Percentiles rank a stretch among this genome's conserved stretches.
Conservation (phyloP, 2,329 filamentous ascomycete genomes). For the Thielaviopsis populi region DNA sequence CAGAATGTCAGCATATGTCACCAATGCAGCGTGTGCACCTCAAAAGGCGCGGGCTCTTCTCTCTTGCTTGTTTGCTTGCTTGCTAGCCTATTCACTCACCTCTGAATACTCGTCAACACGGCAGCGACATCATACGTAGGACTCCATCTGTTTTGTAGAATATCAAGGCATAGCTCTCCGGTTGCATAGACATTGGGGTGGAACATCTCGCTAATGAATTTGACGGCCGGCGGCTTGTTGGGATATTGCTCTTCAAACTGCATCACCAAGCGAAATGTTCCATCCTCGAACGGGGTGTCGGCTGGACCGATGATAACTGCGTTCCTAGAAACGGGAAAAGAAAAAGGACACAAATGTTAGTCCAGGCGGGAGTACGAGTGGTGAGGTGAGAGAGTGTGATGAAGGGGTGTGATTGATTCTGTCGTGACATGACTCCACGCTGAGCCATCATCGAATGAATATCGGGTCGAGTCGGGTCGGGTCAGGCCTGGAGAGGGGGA, state of each 20-base stretch:
- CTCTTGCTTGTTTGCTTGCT: background rate
- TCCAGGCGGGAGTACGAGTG: background rate
- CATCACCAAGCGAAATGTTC: slow-evolving; percentile 95
- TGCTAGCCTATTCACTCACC: slow-evolving; percentile 34
- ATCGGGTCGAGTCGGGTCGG: no score
- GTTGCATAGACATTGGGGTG: slow-evolving; percentile 97
- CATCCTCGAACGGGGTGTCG: slow-evolving; percentile 95
- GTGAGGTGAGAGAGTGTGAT: background rate
- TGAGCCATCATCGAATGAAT: background rate
- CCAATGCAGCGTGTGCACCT: background rate
- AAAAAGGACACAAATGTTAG: slow-evolving; percentile 8
- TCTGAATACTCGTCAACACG: slow-evolving; percentile 93
- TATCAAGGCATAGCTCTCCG: slow-evolving; percentile 90
- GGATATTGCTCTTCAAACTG: slow-evolving; percentile 98
- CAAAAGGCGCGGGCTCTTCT: background rate
- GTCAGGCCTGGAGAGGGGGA: background rate
- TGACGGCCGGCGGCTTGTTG: slow-evolving; percentile 93
- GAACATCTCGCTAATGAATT: slow-evolving; percentile 99
- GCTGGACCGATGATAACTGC: slow-evolving; percentile 94
- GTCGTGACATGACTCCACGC: background rate
- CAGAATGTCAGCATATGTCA: slow-evolving; percentile 22
- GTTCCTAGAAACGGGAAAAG: slow-evolving; percentile 49
- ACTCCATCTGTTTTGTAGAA: slow-evolving; percentile 95
- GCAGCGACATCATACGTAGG: slow-evolving; percentile 97
- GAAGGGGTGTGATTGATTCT: background rate